phyloP scores from a whole-genome alignment of 176 grass and related monocot species.

The Tuctoria greenei region DNA sequence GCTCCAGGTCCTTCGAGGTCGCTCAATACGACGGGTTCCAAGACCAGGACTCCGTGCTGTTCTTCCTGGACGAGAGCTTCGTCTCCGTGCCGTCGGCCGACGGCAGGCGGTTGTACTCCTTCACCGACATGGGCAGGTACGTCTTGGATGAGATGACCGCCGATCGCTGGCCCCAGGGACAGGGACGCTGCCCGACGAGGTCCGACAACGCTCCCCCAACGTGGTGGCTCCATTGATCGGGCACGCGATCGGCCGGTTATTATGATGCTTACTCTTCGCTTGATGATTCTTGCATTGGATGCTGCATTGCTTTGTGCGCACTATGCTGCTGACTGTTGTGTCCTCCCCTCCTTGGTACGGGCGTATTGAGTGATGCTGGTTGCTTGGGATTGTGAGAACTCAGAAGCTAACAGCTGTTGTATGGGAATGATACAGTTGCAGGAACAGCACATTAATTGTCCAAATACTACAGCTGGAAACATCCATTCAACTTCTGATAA shows the following conservation, averaged over 20 bases:
- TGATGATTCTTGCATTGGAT: constrained; percentile 19
- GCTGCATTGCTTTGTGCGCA: background rate
- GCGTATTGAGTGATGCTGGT: background rate
- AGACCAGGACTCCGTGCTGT: constrained; percentile 32
- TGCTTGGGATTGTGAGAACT: background rate
- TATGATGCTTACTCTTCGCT: background rate
- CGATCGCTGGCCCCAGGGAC: constrained; percentile 19
- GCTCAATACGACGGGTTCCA: constrained; percentile 18
- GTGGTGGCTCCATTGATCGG: constrained; percentile 49
- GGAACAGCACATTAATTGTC: background rate
- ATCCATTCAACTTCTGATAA: background rate
- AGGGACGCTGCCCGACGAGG: background rate
- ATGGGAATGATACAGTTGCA: background rate
- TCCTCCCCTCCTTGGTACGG: background rate
- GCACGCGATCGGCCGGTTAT: background rate
- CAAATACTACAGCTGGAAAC: background rate
- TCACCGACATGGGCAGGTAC: constrained; percentile 52
- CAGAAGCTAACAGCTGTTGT: background rate
- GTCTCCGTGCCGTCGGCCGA: background rate
- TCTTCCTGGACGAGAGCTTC: constrained; percentile 38
- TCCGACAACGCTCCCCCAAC: constrained; percentile 37
- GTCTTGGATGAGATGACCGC: background rate
- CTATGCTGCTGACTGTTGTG: constrained; percentile 5
- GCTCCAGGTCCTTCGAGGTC: constrained; percentile 43
- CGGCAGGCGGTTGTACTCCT: constrained; percentile 16